Evolutionary conservation across 176 grass and related monocot genomes (phyloP).

Genomic region (Saccharum spontaneum): DNA sequence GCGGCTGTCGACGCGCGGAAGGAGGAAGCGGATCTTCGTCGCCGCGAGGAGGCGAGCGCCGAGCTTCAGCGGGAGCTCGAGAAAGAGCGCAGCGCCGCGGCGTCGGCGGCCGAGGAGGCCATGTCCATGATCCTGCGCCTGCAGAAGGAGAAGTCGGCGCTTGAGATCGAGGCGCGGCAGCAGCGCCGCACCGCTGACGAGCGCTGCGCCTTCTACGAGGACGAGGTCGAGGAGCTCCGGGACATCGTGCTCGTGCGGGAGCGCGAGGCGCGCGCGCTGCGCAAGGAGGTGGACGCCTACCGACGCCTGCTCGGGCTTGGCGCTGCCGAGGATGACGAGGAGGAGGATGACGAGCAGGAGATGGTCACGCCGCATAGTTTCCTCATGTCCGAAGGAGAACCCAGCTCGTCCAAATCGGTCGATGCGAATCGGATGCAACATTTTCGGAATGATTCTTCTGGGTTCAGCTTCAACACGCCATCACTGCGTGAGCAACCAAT

Average conservation of each 20-base stretch:
- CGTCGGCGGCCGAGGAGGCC: constrained; percentile 79
- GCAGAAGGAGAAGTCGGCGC: constrained; percentile 82
- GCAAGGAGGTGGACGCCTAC: constrained; percentile 75
- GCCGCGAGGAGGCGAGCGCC: constrained; percentile 38
- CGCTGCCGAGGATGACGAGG: background rate
- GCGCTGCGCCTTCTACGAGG: constrained; percentile 69
- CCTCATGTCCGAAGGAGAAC: constrained; percentile 27
- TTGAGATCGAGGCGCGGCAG: constrained; percentile 77
- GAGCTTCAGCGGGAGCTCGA: constrained; percentile 72
- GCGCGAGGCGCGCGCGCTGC: constrained; percentile 54
- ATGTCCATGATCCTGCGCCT: constrained; percentile 97
- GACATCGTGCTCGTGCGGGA: constrained; percentile 82
- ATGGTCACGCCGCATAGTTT: constrained; percentile 26
- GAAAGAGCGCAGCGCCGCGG: constrained; percentile 80
- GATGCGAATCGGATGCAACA: background rate
- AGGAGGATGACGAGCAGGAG: constrained; percentile 27
- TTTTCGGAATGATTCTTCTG: constrained; percentile 25
- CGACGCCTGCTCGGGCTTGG: constrained; percentile 43
- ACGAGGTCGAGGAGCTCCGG: constrained; percentile 75
- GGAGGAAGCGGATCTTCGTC: constrained; percentile 22
- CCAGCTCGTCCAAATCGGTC: constrained; percentile 28
- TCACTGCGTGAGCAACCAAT: background rate
- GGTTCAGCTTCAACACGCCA: constrained; percentile 16
- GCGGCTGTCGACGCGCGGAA: background rate
- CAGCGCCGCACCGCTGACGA: constrained; percentile 66